Conservation (phyloP, 1,284 basidiomycete species). For the Leccinum griseonigrum region DNA sequence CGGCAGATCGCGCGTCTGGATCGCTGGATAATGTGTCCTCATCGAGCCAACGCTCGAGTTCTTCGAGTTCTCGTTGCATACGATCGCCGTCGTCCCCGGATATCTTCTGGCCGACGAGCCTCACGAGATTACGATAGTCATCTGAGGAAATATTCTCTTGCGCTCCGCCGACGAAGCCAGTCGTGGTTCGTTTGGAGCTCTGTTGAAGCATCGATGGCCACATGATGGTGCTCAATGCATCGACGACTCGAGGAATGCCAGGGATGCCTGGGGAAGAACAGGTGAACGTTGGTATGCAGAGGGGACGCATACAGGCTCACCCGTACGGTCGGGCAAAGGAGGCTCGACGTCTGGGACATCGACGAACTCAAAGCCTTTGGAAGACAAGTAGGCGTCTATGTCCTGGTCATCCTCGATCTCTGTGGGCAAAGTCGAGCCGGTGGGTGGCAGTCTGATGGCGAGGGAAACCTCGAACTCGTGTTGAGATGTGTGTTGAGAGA, state of each 20-base stretch:
- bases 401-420: conserved; percentile 39
- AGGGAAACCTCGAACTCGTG: conserved; percentile 68
- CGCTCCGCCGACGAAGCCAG: neutral
- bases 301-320: conserved; percentile 14
- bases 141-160: conserved; percentile 12
- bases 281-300: neutral
- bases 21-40: conserved; percentile 35
- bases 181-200: conserved; percentile 2
- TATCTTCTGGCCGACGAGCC: conserved; percentile 22
- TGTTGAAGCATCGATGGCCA: conserved; percentile 68
- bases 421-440: conserved; percentile 5
- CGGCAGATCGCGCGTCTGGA: conserved; percentile 12
- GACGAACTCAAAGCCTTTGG: conserved; percentile 72
- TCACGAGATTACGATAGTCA: conserved; percentile 21
- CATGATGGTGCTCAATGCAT: conserved; percentile 80
- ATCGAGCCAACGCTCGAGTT: conserved; percentile 62
- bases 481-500: conserved; percentile 46
- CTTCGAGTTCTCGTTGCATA: conserved; percentile 52
- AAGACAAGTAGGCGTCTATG: conserved; percentile 62
- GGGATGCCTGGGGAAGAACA: conserved; percentile 44
- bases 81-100: conserved; percentile 26
- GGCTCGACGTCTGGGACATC: conserved; percentile 33
- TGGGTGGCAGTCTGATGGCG: conserved; percentile 51
- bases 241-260: conserved; percentile 64
- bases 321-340: conserved; percentile 13